Evolutionary conservation across 768 basidiomycete genomes (phyloP).

Genomic region (Sporobolomyces pararoseus): DNA sequence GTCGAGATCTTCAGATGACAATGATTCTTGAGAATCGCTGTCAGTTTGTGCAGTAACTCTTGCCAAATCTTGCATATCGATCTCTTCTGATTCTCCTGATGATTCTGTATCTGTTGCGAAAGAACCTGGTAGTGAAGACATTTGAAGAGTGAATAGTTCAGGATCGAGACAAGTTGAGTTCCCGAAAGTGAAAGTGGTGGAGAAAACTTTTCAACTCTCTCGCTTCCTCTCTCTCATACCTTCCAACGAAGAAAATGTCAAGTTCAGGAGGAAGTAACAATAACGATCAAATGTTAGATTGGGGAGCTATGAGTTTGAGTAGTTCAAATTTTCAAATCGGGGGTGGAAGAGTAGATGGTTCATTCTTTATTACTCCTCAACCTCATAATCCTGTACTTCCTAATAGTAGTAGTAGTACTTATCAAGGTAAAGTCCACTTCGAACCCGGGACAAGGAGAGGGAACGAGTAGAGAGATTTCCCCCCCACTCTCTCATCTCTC

Average conservation of each 20-base stretch:
- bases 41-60: neutral
- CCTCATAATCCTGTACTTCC: too few relatives aligned
- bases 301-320: neutral
- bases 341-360: conserved; percentile 13
- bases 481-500: too few relatives aligned
- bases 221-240: neutral
- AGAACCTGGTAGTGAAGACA: conserved; percentile 14
- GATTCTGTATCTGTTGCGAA: neutral
- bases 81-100: neutral
- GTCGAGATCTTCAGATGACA: conserved; percentile 11
- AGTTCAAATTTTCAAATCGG: neutral
- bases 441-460: too few relatives aligned
- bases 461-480: too few relatives aligned
- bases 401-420: too few relatives aligned
- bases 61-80: neutral
- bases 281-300: neutral
- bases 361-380: neutral
- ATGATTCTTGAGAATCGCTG: too few relatives aligned
- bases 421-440: too few relatives aligned
- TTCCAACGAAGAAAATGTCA: too few relatives aligned
- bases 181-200: neutral
- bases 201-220: neutral
- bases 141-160: neutral
- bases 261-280: too few relatives aligned
- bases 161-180: neutral